Conservation (phyloP, 352 stramenopile genomes). For the Phytophthora kernoviae region DNA sequence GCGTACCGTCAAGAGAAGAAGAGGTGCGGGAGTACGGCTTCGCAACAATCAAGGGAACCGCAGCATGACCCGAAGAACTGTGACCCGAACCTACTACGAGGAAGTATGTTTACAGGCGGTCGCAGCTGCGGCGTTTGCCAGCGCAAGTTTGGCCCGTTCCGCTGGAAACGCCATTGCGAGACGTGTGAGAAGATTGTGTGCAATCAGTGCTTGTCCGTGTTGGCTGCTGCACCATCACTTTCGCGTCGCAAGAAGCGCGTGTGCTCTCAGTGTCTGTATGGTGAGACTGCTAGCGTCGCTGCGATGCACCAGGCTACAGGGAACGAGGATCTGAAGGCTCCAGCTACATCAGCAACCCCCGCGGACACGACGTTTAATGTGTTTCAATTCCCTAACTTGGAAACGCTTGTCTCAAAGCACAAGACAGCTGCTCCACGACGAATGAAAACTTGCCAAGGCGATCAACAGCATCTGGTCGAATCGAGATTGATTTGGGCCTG, state of each 20-base stretch:
- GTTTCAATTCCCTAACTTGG: slow-evolving; percentile 32
- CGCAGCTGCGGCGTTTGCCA: slow-evolving; percentile 56
- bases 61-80: slow-evolving; percentile 35
- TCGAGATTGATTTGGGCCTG: slow-evolving; percentile 34
- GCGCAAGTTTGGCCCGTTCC: slow-evolving; percentile 74
- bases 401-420: slow-evolving; percentile 28
- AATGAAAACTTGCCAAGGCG: slow-evolving; percentile 4
- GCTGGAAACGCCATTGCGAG: slow-evolving; percentile 76
- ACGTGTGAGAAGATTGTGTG: slow-evolving; percentile 62
- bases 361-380: slow-evolving; percentile 22
- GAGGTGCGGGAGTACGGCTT: neutral
- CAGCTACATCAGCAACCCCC: slow-evolving; percentile 3
- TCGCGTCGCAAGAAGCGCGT: slow-evolving; percentile 70
- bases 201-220: slow-evolving; percentile 64
- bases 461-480: slow-evolving; percentile 9
- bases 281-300: slow-evolving; percentile 27
- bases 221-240: slow-evolving; percentile 55
- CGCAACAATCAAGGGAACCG: slow-evolving; percentile 11
- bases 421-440: slow-evolving; percentile 9
- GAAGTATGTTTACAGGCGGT: slow-evolving; percentile 23
- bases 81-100: slow-evolving; percentile 25
- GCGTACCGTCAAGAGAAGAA: slow-evolving; percentile 43
- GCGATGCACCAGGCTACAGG: slow-evolving; percentile 21
- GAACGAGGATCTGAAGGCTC: slow-evolving; percentile 5
- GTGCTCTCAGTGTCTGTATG: slow-evolving; percentile 71